phyloP scores from a whole-genome alignment of 176 grass and related monocot species.

The Puya raimondii region DNA sequence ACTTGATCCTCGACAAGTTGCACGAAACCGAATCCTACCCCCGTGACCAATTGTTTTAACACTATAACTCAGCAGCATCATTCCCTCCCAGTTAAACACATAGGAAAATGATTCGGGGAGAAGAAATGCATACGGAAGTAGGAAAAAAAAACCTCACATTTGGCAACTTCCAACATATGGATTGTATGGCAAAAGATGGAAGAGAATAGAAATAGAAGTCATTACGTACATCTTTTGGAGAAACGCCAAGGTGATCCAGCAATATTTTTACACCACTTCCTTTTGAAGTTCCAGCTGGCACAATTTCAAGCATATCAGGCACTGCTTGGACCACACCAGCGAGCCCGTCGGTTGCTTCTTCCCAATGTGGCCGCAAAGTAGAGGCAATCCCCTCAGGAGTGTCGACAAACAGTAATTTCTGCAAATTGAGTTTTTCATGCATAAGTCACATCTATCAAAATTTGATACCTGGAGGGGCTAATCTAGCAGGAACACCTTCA shows the following conservation, averaged over 20 bases:
- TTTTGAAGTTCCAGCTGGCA: constrained; percentile 77
- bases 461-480: too few relatives aligned
- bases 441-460: not conserved
- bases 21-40: too few relatives aligned
- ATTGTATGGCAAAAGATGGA: not conserved
- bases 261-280: constrained; percentile 73
- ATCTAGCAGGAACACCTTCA: not conserved
- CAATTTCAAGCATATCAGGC: constrained; percentile 95
- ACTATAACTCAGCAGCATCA: too few relatives aligned
- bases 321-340: constrained; percentile 69
- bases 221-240: constrained; percentile 55
- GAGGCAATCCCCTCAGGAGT: constrained; percentile 57
- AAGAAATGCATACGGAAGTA: not conserved
- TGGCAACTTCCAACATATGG: not conserved
- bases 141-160: not conserved
- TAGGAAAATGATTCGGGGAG: too few relatives aligned
- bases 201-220: constrained; percentile 6
- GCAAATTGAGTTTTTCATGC: constrained; percentile 10
- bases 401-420: constrained; percentile 92
- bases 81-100: too few relatives aligned
- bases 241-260: constrained; percentile 67
- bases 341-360: constrained; percentile 45
- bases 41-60: too few relatives aligned
- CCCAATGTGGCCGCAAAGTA: constrained; percentile 71
- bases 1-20: too few relatives aligned